phyloP scores from a whole-genome alignment of 345 rosid species.

The Nasturtium officinale region DNA sequence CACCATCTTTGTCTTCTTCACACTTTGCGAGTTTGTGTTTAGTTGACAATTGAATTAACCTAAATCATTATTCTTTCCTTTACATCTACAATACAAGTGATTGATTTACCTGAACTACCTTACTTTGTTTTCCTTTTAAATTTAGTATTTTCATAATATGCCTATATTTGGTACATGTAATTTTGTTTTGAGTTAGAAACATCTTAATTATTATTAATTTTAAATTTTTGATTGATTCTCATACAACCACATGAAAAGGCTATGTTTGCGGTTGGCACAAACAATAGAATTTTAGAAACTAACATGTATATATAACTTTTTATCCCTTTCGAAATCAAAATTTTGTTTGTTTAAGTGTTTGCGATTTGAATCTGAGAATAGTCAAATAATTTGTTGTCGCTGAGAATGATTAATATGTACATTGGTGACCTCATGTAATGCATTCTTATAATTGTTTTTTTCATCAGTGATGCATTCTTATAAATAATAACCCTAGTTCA shows the following conservation, averaged over 20 bases:
- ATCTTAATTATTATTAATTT: neutral
- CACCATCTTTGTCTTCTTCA: conserved; percentile 43
- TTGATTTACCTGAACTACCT: conserved; percentile 28
- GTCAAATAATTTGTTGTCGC: neutral
- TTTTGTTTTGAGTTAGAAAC: too few relatives aligned
- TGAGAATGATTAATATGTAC: neutral
- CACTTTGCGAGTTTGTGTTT: conserved; percentile 36
- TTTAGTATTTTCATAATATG: neutral
- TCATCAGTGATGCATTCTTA: neutral
- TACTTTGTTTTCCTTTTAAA: neutral
- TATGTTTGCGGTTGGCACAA: neutral
- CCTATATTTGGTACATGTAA: neutral
- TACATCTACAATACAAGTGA: conserved; percentile 6
- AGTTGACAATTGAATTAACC: conserved; percentile 36
- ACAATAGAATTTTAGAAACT: neutral
- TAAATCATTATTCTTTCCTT: conserved; percentile 10
- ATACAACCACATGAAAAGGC: neutral
- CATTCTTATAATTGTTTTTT: too few relatives aligned
- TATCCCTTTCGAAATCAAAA: neutral
- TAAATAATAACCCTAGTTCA: neutral
- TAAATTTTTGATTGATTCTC: neutral
- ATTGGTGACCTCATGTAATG: neutral
- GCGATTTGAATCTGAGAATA: too few relatives aligned
- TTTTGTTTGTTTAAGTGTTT: neutral
- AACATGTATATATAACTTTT: neutral